phyloP scores from a whole-genome alignment of 208 protist species.

The Wallacemonas sp. region DNA sequence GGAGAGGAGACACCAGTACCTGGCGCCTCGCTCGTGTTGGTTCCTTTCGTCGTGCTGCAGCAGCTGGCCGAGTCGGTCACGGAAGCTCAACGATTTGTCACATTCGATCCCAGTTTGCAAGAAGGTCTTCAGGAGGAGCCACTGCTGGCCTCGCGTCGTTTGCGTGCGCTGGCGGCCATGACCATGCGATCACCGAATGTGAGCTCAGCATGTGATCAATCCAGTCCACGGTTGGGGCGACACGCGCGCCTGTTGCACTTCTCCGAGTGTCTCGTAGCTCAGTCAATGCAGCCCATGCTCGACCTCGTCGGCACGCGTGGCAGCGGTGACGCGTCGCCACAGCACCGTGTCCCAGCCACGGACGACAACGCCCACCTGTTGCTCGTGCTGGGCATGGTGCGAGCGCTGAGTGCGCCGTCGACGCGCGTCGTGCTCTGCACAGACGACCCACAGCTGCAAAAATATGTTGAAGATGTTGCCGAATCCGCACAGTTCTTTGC shows the following conservation, averaged over 20 bases:
- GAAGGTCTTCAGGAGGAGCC: slow-evolving; percentile 49
- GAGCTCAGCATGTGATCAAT: no score
- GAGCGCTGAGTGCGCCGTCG: slow-evolving; percentile 26
- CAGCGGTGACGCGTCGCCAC: neutral
- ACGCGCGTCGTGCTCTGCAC: slow-evolving; percentile 64
- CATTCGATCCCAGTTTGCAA: slow-evolving; percentile 63
- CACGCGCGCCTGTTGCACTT: slow-evolving; percentile 68
- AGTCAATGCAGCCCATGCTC: slow-evolving; percentile 13
- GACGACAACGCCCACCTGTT: slow-evolving; percentile 77
- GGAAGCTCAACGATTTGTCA: slow-evolving; percentile 27
- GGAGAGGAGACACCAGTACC: no score
- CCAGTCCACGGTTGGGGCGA: no score
- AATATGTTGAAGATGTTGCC: slow-evolving; percentile 24
- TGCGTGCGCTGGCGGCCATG: slow-evolving; percentile 61
- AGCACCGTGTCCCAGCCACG: slow-evolving; percentile 25
- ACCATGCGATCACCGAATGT: neutral
- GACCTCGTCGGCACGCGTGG: no score
- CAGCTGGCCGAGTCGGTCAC: slow-evolving; percentile 63
- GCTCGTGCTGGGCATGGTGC: slow-evolving; percentile 68
- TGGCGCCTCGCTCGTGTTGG: slow-evolving; percentile 57
- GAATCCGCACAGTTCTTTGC: slow-evolving; percentile 35
- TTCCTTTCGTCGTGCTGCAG: slow-evolving; percentile 58
- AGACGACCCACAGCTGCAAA: slow-evolving; percentile 47
- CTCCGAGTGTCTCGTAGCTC: slow-evolving; percentile 71
- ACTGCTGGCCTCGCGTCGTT: slow-evolving; percentile 66